These are phyloP conservation scores for Podospora tetraspora DNA, from an alignment of 495 filamentous ascomycete genomes.

Conservation along the genomic window DNA sequence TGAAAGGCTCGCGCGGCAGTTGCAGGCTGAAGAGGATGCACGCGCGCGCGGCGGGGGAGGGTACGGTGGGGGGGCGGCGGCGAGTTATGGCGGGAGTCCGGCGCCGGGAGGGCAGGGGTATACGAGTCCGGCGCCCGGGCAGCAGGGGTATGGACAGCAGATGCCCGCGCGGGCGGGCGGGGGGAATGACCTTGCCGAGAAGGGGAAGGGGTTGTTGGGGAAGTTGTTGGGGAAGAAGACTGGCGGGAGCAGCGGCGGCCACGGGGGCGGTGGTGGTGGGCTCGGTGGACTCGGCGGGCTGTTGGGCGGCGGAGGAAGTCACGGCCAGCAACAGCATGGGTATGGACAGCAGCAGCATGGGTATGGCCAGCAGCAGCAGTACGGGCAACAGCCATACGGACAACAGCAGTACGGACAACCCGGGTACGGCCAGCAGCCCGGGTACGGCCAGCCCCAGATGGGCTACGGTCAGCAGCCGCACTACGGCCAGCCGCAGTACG, in stretches of 20 bases:
- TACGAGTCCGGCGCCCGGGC: slow-evolving; percentile 11
- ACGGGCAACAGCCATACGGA: slow-evolving; percentile 26
- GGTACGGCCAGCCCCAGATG: slow-evolving; percentile 32
- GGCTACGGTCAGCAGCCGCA: slow-evolving; percentile 23
- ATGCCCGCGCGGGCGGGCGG: slow-evolving; percentile 34
- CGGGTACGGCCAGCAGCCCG: slow-evolving; percentile 35
- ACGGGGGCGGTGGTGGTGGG: not conserved
- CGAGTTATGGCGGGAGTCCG: slow-evolving; percentile 10
- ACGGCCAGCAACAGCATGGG: slow-evolving; percentile 16
- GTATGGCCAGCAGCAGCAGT: slow-evolving; percentile 22
- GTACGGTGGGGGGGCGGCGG: too few species aligned
- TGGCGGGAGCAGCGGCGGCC: slow-evolving; percentile 14
- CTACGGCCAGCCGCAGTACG: slow-evolving; percentile 31
- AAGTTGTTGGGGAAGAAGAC: slow-evolving; percentile 48
- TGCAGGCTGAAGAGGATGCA: slow-evolving; percentile 79
- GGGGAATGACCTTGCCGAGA: slow-evolving; percentile 23
- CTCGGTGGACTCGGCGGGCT: too few species aligned
- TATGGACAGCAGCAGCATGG: slow-evolving; percentile 17
- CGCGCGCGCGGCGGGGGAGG: slow-evolving; percentile 31
- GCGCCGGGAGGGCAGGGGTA: not conserved
- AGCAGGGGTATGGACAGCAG: slow-evolving; percentile 7
- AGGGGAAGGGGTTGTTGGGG: slow-evolving; percentile 48
- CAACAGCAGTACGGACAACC: slow-evolving; percentile 38
- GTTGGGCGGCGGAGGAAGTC: not conserved
- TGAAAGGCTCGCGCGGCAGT: slow-evolving; percentile 64